Evolutionary conservation across 2,329 filamentous ascomycete genomes (phyloP), one percentile per base, ranked within the genome.

Genomic region (Tolypocladium pustulatum): DNA sequence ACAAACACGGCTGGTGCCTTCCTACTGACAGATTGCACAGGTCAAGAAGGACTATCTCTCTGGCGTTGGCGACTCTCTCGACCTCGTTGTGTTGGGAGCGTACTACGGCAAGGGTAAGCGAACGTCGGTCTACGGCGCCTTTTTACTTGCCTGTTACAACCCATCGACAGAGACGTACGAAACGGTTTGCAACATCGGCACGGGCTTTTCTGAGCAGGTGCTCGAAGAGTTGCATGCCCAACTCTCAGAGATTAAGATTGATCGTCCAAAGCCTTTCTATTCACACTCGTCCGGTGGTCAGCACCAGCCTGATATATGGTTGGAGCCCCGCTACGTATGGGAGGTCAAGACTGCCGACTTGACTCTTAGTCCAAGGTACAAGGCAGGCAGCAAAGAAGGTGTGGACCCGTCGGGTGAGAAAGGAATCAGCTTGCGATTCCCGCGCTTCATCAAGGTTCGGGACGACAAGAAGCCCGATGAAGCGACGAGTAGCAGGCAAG

Each of bases 31-130:
- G 15, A 20, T n/a, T 25, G 3, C 25, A 22, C 62, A 90, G 87
- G 89, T 97, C 74, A 99, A 99, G 74, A 99, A 99, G 70, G 94
- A 99, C 70, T 99, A 99, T 71, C 89, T 99, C 58, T 82, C 89
- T 7, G 93, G 93, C 57, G 86, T 97, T 2, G 94, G 94, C 56
- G 94, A 99, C 74, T 97, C 92, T 2, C 87, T 99, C 27, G 94
- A 99, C 68, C 87, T 99, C 3, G 94, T 99, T 38, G 94, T 99
- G 1, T 78, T 99, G 0, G 94, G 94, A 34, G 94, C 93, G 17
- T 99, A 99, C 77, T 84, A 89, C 72, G 94, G 94, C 68, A 92
- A 89, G 70, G 94, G 94, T 65, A 99, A 97, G 77, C 91, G 94
- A 60, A 97, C 94, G 0, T 93, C 89, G 0, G 91, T 95, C 59